Conservation (phyloP, 768 basidiomycete species). For the Pleurotus eryngii region DNA sequence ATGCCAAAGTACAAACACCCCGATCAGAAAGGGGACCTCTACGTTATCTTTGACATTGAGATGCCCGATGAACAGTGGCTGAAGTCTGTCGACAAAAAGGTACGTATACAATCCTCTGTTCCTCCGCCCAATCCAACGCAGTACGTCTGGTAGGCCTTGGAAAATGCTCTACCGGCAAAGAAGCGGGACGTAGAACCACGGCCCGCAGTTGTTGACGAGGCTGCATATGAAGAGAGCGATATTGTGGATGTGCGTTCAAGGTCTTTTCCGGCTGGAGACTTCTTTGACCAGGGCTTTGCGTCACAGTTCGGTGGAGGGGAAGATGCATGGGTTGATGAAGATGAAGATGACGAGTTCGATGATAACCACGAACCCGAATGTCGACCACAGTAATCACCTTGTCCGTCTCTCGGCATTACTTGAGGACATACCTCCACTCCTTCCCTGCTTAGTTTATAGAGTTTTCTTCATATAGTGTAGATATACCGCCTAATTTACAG, state of each 20-base stretch:
- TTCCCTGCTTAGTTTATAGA: neutral
- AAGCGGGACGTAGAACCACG: constrained; percentile 68
- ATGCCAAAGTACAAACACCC: constrained; percentile 77
- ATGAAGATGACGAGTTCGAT: constrained; percentile 58
- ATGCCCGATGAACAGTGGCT: constrained; percentile 86
- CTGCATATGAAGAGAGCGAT: constrained; percentile 69
- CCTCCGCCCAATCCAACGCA: neutral
- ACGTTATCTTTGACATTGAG: constrained; percentile 80
- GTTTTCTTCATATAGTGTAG: neutral
- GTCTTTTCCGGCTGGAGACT: constrained; percentile 71
- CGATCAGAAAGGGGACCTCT: constrained; percentile 75
- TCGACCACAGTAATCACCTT: constrained; percentile 46
- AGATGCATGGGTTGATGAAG: constrained; percentile 68
- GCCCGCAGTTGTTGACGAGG: constrained; percentile 70
- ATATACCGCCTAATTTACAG: neutral
- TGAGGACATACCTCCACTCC: neutral
- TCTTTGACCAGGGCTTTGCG: constrained; percentile 75
- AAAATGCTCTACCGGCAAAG: constrained; percentile 70
- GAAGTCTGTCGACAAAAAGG: constrained; percentile 55
- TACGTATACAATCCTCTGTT: constrained; percentile 20
- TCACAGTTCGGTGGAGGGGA: constrained; percentile 73
- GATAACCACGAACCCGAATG: constrained; percentile 46
- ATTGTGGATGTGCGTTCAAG: constrained; percentile 81
- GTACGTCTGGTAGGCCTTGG: constrained; percentile 48
- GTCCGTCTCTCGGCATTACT: neutral